Base-by-base conservation (phyloP, 2,329 filamentous ascomycete genomes). In the Fusarium dlaminii region DNA sequence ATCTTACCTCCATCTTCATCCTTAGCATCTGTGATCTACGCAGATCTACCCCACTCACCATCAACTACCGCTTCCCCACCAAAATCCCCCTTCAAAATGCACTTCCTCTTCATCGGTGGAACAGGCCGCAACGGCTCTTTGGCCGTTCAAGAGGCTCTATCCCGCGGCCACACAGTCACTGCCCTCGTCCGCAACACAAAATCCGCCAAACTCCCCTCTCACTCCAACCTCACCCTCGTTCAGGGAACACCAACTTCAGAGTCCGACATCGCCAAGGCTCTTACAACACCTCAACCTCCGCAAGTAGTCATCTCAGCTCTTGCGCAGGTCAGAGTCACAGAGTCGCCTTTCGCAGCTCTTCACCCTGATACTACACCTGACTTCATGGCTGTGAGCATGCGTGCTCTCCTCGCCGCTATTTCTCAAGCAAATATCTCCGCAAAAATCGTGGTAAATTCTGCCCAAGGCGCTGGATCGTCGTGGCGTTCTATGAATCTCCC, bases 41-140 rank as follows among this genome's bases (percentile, higher is more conserved):
- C n/a, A 24, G 27, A 42, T 37, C 27, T 37, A 22, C 29, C 13
- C 36, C n/a, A 45, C 14, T 1, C 6, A 37, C 32, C 22, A 48
- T 15, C 22, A 24, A 45, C 36, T 48, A 15, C 27, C 42, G 10
- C 20, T 5, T 18, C 40, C 37, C 27, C 37, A 58, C 9, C 14
- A 24, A 11, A 37, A 36, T n/a, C 13, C 15, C 4, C 0, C 8
- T 32, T 8, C 45, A 72, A 20, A 9, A 73, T 73, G 71, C 66
- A 74, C 11, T 60, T 73, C n/a, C 46, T 73, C 17, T n/a, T 72
- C 37, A 68, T 74, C 22, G 66, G 71, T 3, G 71, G 67, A 30
- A 74, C 71, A 12, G 71, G 71, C 7, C 71, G 71, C 14, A 74
- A 74, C 10, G 71, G 71, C 45, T 74, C 71, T 3, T 9, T 74